A percentile compares a stretch with the other conserved stretches of the same genome.
Evolutionary conservation across 129 eudicot genomes (phyloP).

Genomic region (Saposhnikovia divaricata): DNA sequence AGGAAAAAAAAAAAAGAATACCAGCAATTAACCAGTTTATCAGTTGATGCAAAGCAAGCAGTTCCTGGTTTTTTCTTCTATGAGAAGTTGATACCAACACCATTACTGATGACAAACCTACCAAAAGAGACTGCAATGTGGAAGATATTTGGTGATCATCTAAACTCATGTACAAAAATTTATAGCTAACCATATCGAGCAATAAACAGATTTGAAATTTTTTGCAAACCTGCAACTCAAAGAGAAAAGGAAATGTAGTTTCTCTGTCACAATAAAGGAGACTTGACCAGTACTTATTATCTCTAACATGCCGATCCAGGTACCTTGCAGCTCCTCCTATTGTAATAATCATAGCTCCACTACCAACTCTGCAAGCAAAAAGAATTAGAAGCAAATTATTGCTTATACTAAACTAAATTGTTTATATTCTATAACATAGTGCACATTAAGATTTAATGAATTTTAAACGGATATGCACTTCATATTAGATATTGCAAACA

Average conservation of each 20-base stretch:
- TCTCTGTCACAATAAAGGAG: conserved; percentile 37
- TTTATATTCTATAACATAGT: background rate
- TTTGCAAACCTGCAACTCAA: conserved; percentile 61
- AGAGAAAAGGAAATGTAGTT: conserved; percentile 55
- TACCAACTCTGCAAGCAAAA: conserved; percentile 37
- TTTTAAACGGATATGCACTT: background rate
- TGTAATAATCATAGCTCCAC: conserved; percentile 60
- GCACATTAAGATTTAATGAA: background rate
- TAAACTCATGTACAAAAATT: conserved; percentile 2
- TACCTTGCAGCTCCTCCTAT: conserved; percentile 64
- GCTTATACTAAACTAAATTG: conserved; percentile 3
- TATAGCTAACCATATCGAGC: conserved; percentile 6
- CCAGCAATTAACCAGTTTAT: conserved; percentile 94
- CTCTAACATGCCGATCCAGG: conserved; percentile 37
- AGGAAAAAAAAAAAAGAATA: conserved; percentile 13
- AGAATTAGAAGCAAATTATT: background rate
- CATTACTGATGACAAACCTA: conserved; percentile 68
- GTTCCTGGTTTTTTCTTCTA: conserved; percentile 83
- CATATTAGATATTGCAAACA: background rate
- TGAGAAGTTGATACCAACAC: conserved; percentile 80
- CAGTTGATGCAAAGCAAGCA: conserved; percentile 71
- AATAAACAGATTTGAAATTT: background rate
- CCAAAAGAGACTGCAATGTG: conserved; percentile 54
- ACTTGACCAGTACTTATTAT: conserved; percentile 52
- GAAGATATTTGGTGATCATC: conserved; percentile 4